A percentile compares a stretch with the other conserved stretches of the same genome.
These are phyloP conservation scores for Grifola frondosa DNA, from an alignment of 1,284 basidiomycete species.

Conservation along the genomic window DNA sequence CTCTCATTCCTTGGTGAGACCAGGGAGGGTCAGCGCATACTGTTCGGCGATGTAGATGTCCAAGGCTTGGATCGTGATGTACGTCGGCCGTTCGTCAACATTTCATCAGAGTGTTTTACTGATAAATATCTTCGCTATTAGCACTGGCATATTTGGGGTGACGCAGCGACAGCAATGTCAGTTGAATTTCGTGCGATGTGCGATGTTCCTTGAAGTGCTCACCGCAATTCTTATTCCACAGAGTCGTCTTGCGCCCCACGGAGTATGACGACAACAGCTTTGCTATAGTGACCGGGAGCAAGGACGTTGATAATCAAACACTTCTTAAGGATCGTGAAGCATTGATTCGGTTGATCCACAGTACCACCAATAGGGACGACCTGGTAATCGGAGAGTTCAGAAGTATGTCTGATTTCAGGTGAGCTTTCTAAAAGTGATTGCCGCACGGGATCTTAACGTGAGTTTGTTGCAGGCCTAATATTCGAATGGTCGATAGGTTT, in stretches of 20 bases:
- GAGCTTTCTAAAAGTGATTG: neutral
- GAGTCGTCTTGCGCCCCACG: too few relatives aligned
- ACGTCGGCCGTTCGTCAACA: neutral
- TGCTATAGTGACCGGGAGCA: too few relatives aligned
- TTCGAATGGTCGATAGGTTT: constrained; percentile 37
- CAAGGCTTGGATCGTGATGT: constrained; percentile 27
- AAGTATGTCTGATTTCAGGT: neutral
- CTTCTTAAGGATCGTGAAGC: constrained; percentile 10
- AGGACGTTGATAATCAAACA: too few relatives aligned
- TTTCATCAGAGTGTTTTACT: too few relatives aligned
- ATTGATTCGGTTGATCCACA: too few relatives aligned
- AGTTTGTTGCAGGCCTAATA: constrained; percentile 33
- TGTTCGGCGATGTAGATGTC: constrained; percentile 33
- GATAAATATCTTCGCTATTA: constrained; percentile 8
- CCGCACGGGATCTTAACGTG: neutral
- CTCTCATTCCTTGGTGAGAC: constrained; percentile 35
- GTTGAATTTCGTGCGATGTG: too few relatives aligned
- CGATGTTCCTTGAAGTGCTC: too few relatives aligned
- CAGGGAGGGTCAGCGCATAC: constrained; percentile 27
- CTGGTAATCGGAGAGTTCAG: neutral
- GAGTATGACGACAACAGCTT: too few relatives aligned
- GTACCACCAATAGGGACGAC: neutral
- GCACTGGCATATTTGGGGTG: constrained; percentile 33
- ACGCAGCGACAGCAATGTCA: too few relatives aligned
- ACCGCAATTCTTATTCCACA: too few relatives aligned